Percentiles rank a stretch among this genome's conserved stretches.
phyloP scores from a whole-genome alignment of 108 stramenopile species.

The Chaetoceros tenuissimus region DNA sequence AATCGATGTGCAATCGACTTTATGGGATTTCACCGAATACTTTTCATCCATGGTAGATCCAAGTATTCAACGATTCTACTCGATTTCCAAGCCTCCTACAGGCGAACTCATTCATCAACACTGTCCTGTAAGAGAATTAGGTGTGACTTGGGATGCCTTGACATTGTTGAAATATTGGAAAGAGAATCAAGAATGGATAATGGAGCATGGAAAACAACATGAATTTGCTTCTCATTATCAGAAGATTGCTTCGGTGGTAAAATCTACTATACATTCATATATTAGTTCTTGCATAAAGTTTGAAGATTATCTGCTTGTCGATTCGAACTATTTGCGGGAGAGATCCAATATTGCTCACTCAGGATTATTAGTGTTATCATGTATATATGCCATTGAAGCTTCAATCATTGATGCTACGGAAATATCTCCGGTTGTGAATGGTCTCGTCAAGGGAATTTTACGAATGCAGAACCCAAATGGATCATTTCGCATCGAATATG shows the following conservation, averaged over 20 bases:
- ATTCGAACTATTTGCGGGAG: slow-evolving; percentile 16
- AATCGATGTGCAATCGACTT: no score
- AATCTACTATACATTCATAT: slow-evolving; percentile 14
- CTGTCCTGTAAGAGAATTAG: slow-evolving; percentile 36
- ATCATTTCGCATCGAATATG: slow-evolving; percentile 19
- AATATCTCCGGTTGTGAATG: slow-evolving; percentile 9
- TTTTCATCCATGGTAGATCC: slow-evolving; percentile 19
- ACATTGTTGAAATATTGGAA: slow-evolving; percentile 15
- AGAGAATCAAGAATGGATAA: slow-evolving; percentile 3
- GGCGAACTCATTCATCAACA: slow-evolving; percentile 17
- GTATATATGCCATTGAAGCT: slow-evolving; percentile 8
- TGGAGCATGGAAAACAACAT: no score
- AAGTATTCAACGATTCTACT: slow-evolving; percentile 17
- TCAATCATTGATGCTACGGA: background rate
- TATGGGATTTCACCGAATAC: slow-evolving; percentile 14
- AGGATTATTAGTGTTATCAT: slow-evolving; percentile 22
- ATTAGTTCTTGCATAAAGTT: background rate
- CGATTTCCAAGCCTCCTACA: slow-evolving; percentile 8
- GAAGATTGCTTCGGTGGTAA: slow-evolving; percentile 10
- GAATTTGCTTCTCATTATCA: background rate
- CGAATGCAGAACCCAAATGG: slow-evolving; percentile 29
- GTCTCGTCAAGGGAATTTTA: slow-evolving; percentile 24
- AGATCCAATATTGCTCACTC: slow-evolving; percentile 38
- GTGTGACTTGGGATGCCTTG: slow-evolving; percentile 40
- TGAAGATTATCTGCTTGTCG: background rate